A percentile compares a stretch with the other conserved stretches of the same genome.
Conservation (phyloP, 805 yeast species). For the Saccharomyces mikatae region DNA sequence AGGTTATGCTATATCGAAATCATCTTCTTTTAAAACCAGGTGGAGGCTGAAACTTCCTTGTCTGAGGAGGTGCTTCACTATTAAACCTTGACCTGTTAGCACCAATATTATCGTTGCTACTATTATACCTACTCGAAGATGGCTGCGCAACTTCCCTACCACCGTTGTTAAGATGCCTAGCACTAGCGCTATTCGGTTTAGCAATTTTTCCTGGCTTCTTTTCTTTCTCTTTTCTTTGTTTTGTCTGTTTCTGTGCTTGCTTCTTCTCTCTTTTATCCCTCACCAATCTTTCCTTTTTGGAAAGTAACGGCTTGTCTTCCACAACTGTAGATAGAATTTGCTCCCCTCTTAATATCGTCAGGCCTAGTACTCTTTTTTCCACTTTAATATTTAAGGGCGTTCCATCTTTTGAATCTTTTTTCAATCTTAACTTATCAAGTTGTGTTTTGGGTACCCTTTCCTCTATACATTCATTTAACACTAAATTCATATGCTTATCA, state of each 20-base stretch:
- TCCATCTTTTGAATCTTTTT: constrained; percentile 12
- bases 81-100: constrained; percentile 24
- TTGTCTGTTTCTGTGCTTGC: constrained; percentile 29
- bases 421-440: constrained; percentile 27
- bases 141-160: constrained; percentile 1
- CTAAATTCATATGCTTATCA: constrained; percentile 83
- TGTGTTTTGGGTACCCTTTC: constrained; percentile 61
- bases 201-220: constrained; percentile 2
- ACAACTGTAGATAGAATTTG: constrained; percentile 63
- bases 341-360: constrained; percentile 82
- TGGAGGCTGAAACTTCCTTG: constrained; percentile 40
- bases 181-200: not conserved
- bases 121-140: constrained; percentile 1
- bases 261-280: constrained; percentile 29
- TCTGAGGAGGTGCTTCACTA: constrained; percentile 26
- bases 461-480: constrained; percentile 78
- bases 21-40: constrained; percentile 35
- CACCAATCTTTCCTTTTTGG: constrained; percentile 32
- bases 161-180: constrained; percentile 1
- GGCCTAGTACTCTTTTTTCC: constrained; percentile 71
- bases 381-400: constrained; percentile 37
- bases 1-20: not conserved
- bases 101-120: constrained; percentile 19
- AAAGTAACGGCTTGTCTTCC: constrained; percentile 46
- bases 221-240: constrained; percentile 14